Conservation (phyloP, 2,329 filamentous ascomycete genomes). For the Phialophora expanda region DNA sequence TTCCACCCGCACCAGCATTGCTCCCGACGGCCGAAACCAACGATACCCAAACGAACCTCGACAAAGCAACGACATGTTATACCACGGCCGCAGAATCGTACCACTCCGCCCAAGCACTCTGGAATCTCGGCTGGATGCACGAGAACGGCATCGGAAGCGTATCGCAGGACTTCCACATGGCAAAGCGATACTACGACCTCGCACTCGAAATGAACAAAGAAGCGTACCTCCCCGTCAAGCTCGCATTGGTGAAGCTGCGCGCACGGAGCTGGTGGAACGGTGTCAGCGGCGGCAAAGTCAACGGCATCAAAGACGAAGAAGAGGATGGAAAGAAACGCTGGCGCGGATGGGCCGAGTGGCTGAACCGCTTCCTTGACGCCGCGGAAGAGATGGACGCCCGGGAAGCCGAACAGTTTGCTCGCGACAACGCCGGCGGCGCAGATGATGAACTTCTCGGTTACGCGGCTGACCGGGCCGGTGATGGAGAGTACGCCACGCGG, state of each 20-base stretch:
- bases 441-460: conserved; percentile 50
- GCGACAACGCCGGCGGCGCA: conserved; percentile 59
- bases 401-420: conserved; percentile 62
- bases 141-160: conserved; percentile 87
- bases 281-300: conserved; percentile 84
- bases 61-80: conserved; percentile 93
- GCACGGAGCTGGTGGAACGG: conserved; percentile 92
- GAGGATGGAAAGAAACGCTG: conserved; percentile 68
- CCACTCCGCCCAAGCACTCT: conserved; percentile 91
- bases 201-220: conserved; percentile 90
- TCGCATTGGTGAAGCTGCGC: conserved; percentile 84
- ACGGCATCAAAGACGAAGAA: conserved; percentile 83
- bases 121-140: conserved; percentile 99
- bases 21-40: conserved; percentile 9
- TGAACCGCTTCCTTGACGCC: conserved; percentile 79
- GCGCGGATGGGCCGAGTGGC: conserved; percentile 83
- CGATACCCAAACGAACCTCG: conserved; percentile 61
- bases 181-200: conserved; percentile 94
- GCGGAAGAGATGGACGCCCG: conserved; percentile 67
- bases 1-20: background rate
- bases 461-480: conserved; percentile 62
- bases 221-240: conserved; percentile 88
- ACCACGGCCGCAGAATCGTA: conserved; percentile 88
- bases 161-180: conserved; percentile 93
- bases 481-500: conserved; percentile 30